Evolutionary conservation across 768 basidiomycete genomes (phyloP).

Genomic region (Royoungia palumana): DNA sequence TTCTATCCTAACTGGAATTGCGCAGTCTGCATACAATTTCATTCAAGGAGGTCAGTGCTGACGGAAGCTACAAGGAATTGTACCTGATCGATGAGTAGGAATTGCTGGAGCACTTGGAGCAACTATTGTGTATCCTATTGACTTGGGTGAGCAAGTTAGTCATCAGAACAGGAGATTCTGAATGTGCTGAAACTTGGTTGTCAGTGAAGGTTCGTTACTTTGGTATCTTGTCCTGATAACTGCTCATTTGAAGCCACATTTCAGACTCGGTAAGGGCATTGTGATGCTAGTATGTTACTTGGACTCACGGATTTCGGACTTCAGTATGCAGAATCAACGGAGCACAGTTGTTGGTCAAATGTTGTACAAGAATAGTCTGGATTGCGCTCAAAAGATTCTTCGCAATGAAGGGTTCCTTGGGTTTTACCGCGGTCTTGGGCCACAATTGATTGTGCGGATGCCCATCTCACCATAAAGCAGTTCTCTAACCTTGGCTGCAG

Average conservation of each 20-base stretch:
- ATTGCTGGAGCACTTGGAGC: slow-evolving; percentile 93
- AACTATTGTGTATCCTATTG: slow-evolving; percentile 97
- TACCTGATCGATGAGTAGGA: slow-evolving; percentile 44
- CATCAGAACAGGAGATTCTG: not conserved
- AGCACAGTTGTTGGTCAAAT: slow-evolving; percentile 95
- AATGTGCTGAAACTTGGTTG: slow-evolving; percentile 9
- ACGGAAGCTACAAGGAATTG: not conserved
- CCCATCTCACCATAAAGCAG: not conserved
- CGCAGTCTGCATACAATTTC: slow-evolving; percentile 83
- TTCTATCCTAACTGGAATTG: slow-evolving; percentile 53
- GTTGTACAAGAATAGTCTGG: slow-evolving; percentile 93
- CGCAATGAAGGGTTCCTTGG: slow-evolving; percentile 90
- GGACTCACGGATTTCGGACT: slow-evolving; percentile 4
- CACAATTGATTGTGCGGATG: slow-evolving; percentile 77
- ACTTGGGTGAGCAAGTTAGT: slow-evolving; percentile 61
- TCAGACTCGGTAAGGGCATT: slow-evolving; percentile 55
- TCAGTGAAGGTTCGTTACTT: slow-evolving; percentile 63
- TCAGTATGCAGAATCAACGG: slow-evolving; percentile 95
- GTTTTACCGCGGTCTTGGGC: slow-evolving; percentile 96
- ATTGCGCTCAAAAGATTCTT: slow-evolving; percentile 92
- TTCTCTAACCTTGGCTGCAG: slow-evolving; percentile 37
- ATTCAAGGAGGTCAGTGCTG: slow-evolving; percentile 65
- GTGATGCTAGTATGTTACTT: not conserved
- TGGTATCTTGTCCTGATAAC: not conserved
- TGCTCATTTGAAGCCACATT: slow-evolving; percentile 7